Base-by-base conservation (phyloP, 1,284 basidiomycete genomes). In the Marasmius oreades region DNA sequence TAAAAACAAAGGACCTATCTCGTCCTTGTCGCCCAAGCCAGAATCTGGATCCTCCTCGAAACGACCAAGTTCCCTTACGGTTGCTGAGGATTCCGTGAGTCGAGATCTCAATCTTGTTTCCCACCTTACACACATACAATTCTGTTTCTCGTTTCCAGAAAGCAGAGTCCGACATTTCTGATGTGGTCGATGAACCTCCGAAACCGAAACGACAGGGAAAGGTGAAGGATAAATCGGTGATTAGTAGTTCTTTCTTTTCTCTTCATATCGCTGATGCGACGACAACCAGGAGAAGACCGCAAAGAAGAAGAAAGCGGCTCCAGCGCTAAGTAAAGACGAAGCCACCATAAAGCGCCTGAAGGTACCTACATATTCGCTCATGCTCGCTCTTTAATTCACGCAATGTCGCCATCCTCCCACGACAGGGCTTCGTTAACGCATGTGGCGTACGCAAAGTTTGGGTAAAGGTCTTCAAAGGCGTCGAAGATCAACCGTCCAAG, bases 361-460 rank as follows among this genome's bases (percentile, higher is more conserved):
- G 74, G 85, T 80, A 62, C 11, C 36, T n/a, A n/a, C n/a, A n/a
- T n/a, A 28, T 52, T 33, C 23, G 10, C 33, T n/a, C 14, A 45
- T 14, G 26, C 24, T 50, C 24, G 37, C 8, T 51, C 33, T 51
- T 52, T n/a, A n/a, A n/a, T 31, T 37, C 26, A 22, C 36, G 47
- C 16, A 45, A 16, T 26, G 55, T 50, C 18, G 14, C 20, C 39
- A 18, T 45, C 43, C 39, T n/a, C 62, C 16, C 45, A 12, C 10
- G 51, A 23, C 1, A 90, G 88, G 74, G 81, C 23, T 75, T 92
- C 22, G 83, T 95, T 0, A 70, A 81, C 7, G 89, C 89, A 0
- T 94, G 93, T 62, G 92, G 92, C 4, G 78, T 90, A 5, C 82
- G 91, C 55, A 93, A 91, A 70, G 76, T 83, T 26, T 95, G 92